Evolutionary conservation across 495 filamentous ascomycete species (phyloP).

Genomic region (Neurospora cerealis): DNA sequence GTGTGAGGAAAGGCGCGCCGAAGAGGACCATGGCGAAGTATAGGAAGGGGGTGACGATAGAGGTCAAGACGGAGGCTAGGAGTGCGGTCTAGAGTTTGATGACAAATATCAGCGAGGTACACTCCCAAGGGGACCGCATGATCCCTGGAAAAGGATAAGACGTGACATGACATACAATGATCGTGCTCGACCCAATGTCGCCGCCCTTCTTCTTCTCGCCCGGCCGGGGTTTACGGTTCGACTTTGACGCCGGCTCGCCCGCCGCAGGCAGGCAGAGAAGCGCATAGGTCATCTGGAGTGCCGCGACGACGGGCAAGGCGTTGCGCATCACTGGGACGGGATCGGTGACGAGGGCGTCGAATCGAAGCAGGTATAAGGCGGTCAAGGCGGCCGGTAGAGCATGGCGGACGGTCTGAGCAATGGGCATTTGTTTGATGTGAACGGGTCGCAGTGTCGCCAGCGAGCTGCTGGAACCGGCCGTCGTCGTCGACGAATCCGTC

Average conservation of each 20-base stretch:
- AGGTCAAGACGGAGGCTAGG: slow-evolving; percentile 52
- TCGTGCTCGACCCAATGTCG: slow-evolving; percentile 16
- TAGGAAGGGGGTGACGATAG: slow-evolving; percentile 48
- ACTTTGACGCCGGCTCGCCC: slow-evolving; percentile 29
- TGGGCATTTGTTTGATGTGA: slow-evolving; percentile 19
- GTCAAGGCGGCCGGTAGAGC: slow-evolving; percentile 49
- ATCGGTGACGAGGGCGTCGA: slow-evolving; percentile 56
- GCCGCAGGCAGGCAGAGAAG: slow-evolving; percentile 63
- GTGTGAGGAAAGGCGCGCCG: slow-evolving; percentile 82
- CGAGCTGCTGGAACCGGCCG: slow-evolving; percentile 9
- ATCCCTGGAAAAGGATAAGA: not conserved
- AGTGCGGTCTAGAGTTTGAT: slow-evolving; percentile 41
- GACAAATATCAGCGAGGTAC: not conserved
- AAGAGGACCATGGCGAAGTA: slow-evolving; percentile 67
- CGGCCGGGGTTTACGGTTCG: slow-evolving; percentile 25
- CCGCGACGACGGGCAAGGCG: slow-evolving; percentile 50
- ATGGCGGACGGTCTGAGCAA: slow-evolving; percentile 22
- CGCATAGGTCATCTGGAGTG: slow-evolving; percentile 58
- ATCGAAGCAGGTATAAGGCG: slow-evolving; percentile 47
- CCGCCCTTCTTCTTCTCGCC: slow-evolving; percentile 31
- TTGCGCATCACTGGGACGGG: slow-evolving; percentile 56
- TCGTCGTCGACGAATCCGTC: not conserved
- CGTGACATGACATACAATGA: slow-evolving; percentile 23
- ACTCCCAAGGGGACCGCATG: not conserved
- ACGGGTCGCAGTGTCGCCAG: slow-evolving; percentile 21